phyloP scores from a whole-genome alignment of 2,329 filamentous ascomycete species.

The Chrysosporium queenslandicum region DNA sequence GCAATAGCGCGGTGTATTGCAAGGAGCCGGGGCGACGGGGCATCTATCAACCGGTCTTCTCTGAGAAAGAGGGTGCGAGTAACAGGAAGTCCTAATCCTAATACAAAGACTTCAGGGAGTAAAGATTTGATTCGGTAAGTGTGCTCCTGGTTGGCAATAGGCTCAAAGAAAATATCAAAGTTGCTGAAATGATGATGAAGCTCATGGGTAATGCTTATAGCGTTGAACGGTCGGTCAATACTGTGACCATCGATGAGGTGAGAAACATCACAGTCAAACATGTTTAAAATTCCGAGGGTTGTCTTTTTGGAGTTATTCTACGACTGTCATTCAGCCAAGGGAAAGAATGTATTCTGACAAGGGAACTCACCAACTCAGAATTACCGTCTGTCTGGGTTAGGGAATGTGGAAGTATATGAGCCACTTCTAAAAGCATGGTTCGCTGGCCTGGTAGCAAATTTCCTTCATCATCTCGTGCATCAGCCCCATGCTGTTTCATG shows the following conservation, averaged over 20 bases:
- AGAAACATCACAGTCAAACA: constrained; percentile 33
- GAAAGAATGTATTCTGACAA: background rate
- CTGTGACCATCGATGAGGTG: constrained; percentile 32
- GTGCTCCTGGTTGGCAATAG: background rate
- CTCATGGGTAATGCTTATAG: constrained; percentile 26
- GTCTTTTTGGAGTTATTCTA: constrained; percentile 24
- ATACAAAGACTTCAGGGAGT: background rate
- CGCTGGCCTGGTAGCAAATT: background rate
- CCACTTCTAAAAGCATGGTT: background rate
- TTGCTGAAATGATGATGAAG: constrained; percentile 26
- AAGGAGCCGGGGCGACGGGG: constrained; percentile 19
- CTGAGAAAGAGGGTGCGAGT: constrained; percentile 17
- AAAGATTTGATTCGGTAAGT: constrained; percentile 2
- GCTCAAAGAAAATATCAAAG: constrained; percentile 14
- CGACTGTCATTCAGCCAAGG: background rate
- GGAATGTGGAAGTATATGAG: background rate
- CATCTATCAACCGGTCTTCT: constrained; percentile 24
- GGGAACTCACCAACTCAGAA: background rate
- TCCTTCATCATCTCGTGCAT: constrained; percentile 18
- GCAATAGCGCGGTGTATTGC: constrained; percentile 17
- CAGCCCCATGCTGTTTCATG: constrained; percentile 2
- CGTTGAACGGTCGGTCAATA: constrained; percentile 35
- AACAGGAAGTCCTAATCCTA: background rate
- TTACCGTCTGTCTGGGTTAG: background rate
- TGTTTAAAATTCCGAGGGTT: constrained; percentile 32